Evolutionary conservation across 176 grass and related monocot species (phyloP).

Genomic region (Guadua angustifolia): DNA sequence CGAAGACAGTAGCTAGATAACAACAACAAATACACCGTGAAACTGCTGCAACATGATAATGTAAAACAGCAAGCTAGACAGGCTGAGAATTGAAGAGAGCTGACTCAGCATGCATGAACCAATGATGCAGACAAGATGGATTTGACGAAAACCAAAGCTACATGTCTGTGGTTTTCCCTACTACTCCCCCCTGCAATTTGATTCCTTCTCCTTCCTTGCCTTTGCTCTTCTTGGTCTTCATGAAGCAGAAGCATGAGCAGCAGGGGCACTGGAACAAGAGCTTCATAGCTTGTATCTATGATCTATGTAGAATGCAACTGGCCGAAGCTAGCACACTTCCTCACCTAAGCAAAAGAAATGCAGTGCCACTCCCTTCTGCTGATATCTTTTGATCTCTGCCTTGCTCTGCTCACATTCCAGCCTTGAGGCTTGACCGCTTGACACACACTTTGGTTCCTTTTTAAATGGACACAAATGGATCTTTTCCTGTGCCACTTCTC

Average conservation of each 20-base stretch:
- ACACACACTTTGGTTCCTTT: constrained; percentile 27
- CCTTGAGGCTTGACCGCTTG: background rate
- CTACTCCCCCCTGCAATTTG: constrained; percentile 37
- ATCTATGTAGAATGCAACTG: background rate
- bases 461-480: constrained; percentile 31
- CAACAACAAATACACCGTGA: background rate
- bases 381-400: background rate
- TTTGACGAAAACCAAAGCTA: constrained; percentile 12
- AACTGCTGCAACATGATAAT: constrained; percentile 15
- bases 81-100: background rate
- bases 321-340: background rate
- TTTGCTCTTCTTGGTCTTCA: constrained; percentile 55
- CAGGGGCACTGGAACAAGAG: constrained; percentile 71
- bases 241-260: constrained; percentile 84
- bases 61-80: background rate
- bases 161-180: background rate
- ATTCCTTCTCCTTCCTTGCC: constrained; percentile 25
- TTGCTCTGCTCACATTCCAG: constrained; percentile 1
- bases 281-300: constrained; percentile 51
- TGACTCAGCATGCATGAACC: background rate
- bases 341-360: background rate
- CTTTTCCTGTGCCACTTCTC: constrained; percentile 9
- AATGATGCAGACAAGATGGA: background rate
- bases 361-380: background rate
- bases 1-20: constrained; percentile 1